phyloP scores from a whole-genome alignment of 2,329 filamentous ascomycete genomes.

The Penicillium sp. region DNA sequence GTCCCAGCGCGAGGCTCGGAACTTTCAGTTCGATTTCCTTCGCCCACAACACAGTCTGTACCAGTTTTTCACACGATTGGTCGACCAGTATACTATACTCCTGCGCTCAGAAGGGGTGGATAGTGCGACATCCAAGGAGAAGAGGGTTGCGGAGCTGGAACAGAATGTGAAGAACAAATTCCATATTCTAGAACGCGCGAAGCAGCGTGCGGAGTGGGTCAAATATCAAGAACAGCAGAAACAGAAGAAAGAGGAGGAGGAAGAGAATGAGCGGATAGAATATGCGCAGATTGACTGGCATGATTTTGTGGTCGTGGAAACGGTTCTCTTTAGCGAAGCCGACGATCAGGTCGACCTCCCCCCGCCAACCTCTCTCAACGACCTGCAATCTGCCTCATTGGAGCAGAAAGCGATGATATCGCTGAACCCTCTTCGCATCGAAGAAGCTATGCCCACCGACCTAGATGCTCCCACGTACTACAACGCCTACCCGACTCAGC shows the following conservation, averaged over 20 bases:
- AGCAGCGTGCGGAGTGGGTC: conserved; percentile 83
- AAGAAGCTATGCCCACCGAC: conserved; percentile 90
- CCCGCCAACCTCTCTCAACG: conserved; percentile 84
- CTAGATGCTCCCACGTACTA: conserved; percentile 62
- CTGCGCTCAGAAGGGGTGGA: conserved; percentile 71
- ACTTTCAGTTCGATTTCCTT: conserved; percentile 95
- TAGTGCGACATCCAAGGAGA: conserved; percentile 72
- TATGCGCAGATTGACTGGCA: conserved; percentile 96
- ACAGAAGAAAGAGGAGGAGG: conserved; percentile 84
- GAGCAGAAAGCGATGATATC: conserved; percentile 94
- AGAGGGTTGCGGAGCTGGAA: conserved; percentile 73
- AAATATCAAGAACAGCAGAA: conserved; percentile 85
- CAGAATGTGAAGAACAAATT: conserved; percentile 79
- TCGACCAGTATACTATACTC: conserved; percentile 90
- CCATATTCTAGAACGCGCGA: conserved; percentile 77
- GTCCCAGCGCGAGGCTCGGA: conserved; percentile 84
- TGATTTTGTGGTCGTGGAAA: conserved; percentile 95
- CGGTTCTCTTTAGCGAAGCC: conserved; percentile 85
- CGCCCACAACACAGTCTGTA: conserved; percentile 94
- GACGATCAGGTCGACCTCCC: conserved; percentile 88
- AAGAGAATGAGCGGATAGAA: conserved; percentile 75
- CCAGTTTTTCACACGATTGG: conserved; percentile 89
- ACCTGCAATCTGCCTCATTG: conserved; percentile 90
- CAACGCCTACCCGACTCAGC: conserved; percentile 51
- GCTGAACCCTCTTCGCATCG: conserved; percentile 80